phyloP scores from a whole-genome alignment of 176 grass and related monocot species.

The Oryza rufipogon region DNA sequence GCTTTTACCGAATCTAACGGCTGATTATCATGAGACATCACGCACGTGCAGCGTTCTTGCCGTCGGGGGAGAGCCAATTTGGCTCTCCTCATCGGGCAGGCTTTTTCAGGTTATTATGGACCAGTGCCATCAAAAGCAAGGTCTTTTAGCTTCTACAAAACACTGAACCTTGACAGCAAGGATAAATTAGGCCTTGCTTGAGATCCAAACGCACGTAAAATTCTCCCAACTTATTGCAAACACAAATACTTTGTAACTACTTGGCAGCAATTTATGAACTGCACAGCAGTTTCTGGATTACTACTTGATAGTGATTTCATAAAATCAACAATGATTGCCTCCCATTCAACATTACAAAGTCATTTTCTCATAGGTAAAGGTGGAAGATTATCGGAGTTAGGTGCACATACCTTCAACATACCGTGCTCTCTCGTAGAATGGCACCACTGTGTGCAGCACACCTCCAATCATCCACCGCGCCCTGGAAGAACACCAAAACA shows the following conservation, averaged over 20 bases:
- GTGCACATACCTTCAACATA: conserved; percentile 43
- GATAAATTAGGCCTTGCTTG: no score
- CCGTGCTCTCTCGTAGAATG: conserved; percentile 57
- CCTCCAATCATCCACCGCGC: conserved; percentile 49
- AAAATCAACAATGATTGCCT: background rate
- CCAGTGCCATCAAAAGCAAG: no score
- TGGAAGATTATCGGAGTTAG: background rate
- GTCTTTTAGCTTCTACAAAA: no score
- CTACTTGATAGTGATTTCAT: background rate
- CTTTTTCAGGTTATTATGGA: no score
- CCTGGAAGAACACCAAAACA: conserved; percentile 22
- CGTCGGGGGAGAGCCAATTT: no score
- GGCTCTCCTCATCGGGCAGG: no score
- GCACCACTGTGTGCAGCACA: conserved; percentile 42
- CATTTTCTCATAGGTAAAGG: background rate
- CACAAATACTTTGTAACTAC: background rate
- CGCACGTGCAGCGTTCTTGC: no score
- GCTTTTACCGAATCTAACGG: no score
- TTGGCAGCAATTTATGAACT: background rate
- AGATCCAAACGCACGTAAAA: background rate
- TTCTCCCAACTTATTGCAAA: background rate
- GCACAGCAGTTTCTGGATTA: background rate
- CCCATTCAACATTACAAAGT: background rate
- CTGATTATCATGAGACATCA: no score
- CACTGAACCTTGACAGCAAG: no score